These are phyloP conservation scores for Chaetoscypha palmicola DNA, from an alignment of 2,329 filamentous ascomycete genomes.

Conservation along the genomic window DNA sequence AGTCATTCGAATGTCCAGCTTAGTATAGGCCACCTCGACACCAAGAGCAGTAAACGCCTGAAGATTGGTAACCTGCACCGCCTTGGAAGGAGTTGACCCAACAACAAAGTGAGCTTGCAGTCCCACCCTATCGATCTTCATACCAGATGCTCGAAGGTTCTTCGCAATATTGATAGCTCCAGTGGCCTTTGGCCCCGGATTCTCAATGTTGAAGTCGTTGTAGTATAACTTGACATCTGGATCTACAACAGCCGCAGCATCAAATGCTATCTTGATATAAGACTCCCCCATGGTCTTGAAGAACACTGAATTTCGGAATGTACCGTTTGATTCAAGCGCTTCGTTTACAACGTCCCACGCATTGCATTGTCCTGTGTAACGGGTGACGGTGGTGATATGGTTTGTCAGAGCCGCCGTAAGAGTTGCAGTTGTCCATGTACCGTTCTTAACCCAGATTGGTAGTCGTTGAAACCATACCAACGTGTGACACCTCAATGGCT, in stretches of 20 bases:
- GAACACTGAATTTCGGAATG: constrained; percentile 45
- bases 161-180: constrained; percentile 37
- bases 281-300: constrained; percentile 46
- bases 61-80: constrained; percentile 35
- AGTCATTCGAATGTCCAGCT: constrained; percentile 49
- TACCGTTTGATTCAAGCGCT: constrained; percentile 48
- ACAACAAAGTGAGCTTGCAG: constrained; percentile 54
- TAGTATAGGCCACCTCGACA: constrained; percentile 52
- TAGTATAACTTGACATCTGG: constrained; percentile 9
- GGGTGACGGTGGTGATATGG: constrained; percentile 51
- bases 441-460: constrained; percentile 37
- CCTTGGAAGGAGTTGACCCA: constrained; percentile 38
- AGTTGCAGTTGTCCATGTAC: constrained; percentile 49
- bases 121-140: constrained; percentile 54
- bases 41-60: constrained; percentile 43
- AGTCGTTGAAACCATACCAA: constrained; percentile 44
- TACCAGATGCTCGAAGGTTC: constrained; percentile 39
- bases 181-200: constrained; percentile 38
- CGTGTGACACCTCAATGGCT: constrained; percentile 55
- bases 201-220: constrained; percentile 56
- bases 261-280: constrained; percentile 33
- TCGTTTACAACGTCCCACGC: constrained; percentile 63
- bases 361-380: constrained; percentile 53
- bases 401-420: constrained; percentile 48
- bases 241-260: constrained; percentile 3